A percentile compares a stretch with the other conserved stretches of the same genome.
These are phyloP conservation scores for Salisapilia sapeloensis DNA, from an alignment of 352 stramenopile genomes.

Conservation along the genomic window DNA sequence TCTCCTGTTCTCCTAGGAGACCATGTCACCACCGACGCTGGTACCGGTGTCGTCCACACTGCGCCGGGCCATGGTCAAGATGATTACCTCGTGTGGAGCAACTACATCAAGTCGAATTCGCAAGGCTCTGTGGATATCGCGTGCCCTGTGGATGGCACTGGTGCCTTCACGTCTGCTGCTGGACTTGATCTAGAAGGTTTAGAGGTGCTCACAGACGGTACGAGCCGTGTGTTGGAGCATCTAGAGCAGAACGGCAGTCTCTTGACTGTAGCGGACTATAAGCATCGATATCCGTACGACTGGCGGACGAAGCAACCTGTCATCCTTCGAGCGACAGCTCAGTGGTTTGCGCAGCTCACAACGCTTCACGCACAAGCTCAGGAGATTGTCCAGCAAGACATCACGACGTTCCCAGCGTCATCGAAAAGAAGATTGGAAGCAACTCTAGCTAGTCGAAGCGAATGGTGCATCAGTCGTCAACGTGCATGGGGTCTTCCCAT, in stretches of 20 bases:
- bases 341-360: slow-evolving; percentile 97
- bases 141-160: slow-evolving; percentile 50
- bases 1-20: slow-evolving; percentile 85
- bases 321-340: slow-evolving; percentile 94
- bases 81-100: slow-evolving; percentile 80
- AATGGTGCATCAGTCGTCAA: slow-evolving; percentile 99
- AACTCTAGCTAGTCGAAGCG: slow-evolving; percentile 78
- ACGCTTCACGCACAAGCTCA: slow-evolving; percentile 76
- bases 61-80: slow-evolving; percentile 96
- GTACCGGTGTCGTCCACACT: slow-evolving; percentile 98
- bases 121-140: slow-evolving; percentile 13
- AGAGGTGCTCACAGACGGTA: slow-evolving; percentile 86
- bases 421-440: slow-evolving; percentile 71
- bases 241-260: slow-evolving; percentile 69
- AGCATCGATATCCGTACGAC: slow-evolving; percentile 97
- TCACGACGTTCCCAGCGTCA: slow-evolving; percentile 86
- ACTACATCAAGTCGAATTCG: slow-evolving; percentile 13
- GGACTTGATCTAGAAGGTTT: slow-evolving; percentile 77
- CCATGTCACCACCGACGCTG: slow-evolving; percentile 96
- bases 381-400: slow-evolving; percentile 28
- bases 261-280: slow-evolving; percentile 77
- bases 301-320: slow-evolving; percentile 98
- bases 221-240: slow-evolving; percentile 80
- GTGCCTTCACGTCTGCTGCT: slow-evolving; percentile 82
- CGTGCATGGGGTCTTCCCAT: slow-evolving; percentile 96